Conservation (phyloP, 164 flowering plant species). For the Piper betle region DNA sequence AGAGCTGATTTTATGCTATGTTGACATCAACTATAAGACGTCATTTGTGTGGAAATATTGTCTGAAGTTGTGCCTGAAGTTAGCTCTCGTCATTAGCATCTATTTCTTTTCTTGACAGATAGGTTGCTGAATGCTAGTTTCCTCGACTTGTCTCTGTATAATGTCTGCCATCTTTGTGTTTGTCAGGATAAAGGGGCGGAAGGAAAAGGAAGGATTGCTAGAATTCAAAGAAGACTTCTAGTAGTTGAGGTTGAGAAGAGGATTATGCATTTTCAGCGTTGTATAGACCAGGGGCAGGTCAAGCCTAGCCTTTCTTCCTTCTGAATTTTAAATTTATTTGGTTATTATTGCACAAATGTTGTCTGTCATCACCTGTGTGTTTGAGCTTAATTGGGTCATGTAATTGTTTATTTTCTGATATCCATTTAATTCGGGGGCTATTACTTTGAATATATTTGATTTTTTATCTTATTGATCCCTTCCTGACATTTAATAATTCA, state of each 20-base stretch:
- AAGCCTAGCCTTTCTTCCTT: not conserved
- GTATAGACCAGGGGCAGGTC: constrained; percentile 68
- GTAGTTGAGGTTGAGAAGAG: constrained; percentile 75
- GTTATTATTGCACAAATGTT: not conserved
- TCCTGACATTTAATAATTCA: too few species aligned
- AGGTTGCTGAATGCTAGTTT: not conserved
- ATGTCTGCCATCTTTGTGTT: not conserved
- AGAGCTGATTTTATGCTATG: not conserved
- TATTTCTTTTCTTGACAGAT: too few species aligned
- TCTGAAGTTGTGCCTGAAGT: not conserved
- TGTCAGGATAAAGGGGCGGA: constrained; percentile 76
- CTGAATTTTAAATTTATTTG: not conserved
- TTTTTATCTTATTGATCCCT: not conserved
- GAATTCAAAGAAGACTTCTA: constrained; percentile 75
- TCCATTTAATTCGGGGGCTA: not conserved
- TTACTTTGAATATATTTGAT: not conserved
- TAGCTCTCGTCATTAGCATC: too few species aligned
- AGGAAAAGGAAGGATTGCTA: constrained; percentile 87
- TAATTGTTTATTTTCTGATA: not conserved
- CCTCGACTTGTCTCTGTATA: not conserved
- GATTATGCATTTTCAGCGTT: constrained; percentile 62
- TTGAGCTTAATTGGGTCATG: not conserved
- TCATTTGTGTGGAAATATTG: not conserved
- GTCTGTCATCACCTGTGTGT: not conserved
- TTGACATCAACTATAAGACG: not conserved